Conservation (phyloP, 1,139 yeast genomes). For the Kazachstania sp. region DNA sequence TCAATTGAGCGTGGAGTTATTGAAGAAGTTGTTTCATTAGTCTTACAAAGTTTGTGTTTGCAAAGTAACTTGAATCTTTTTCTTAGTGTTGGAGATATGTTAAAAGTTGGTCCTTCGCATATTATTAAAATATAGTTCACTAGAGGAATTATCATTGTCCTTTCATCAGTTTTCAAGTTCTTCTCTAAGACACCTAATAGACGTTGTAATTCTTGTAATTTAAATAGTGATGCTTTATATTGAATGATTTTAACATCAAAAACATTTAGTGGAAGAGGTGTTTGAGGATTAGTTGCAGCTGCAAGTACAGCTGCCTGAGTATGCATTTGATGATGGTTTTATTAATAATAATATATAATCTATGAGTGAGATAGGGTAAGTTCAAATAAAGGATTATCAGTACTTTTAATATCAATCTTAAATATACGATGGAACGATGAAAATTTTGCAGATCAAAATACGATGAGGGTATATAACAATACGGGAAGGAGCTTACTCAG, state of each 20-base stretch:
- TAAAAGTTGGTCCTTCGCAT: conserved; percentile 26
- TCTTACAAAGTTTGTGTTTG: conserved; percentile 20
- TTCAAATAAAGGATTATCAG: no score
- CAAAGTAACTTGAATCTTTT: conserved; percentile 23
- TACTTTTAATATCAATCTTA: no score
- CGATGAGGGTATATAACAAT: no score
- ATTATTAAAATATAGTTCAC: conserved; percentile 24
- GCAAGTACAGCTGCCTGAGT: conserved; percentile 28
- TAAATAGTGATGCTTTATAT: conserved; percentile 21
- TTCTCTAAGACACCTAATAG: conserved; percentile 18
- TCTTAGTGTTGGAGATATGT: conserved; percentile 22
- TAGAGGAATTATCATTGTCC: conserved; percentile 23
- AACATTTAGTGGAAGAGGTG: conserved; percentile 19
- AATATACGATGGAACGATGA: background rate
- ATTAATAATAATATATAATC: background rate
- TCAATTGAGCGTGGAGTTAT: conserved; percentile 12
- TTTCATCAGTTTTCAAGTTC: conserved; percentile 15
- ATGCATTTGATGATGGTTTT: conserved; percentile 11
- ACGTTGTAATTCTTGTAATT: conserved; percentile 19
- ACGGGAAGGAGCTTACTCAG: no score
- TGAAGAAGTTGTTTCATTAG: conserved; percentile 14
- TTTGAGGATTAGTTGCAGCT: conserved; percentile 13
- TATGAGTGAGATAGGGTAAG: no score
- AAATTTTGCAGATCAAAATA: no score
- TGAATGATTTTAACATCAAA: conserved; percentile 26